Evolutionary conservation across 345 rosid species (phyloP), one percentile per base, ranked within the genome.

Genomic region (Gossypium sturtianum): DNA sequence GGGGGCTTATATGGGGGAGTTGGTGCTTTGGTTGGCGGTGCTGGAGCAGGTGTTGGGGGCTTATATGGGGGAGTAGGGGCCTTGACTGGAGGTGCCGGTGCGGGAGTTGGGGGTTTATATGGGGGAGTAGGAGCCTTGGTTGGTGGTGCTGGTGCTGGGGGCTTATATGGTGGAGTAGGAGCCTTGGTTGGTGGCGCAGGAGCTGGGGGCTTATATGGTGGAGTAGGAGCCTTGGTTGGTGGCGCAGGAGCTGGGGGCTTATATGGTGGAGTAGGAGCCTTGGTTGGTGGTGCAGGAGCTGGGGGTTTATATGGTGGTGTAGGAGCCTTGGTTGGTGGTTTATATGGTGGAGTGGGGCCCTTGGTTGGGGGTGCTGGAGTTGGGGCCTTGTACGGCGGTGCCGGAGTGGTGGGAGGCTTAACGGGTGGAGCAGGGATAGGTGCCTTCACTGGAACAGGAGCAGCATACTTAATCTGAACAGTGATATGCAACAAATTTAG

Each of bases 211-310:
- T 38, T 66, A 45, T 66, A 66, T 0, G 73, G 73, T 0, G 68
- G 68, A 4, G 53, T 45, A 1, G 70, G 70, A 2, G 53, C 53
- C 34, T 44, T 45, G 70, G 70, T 0, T 3, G 34, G 34, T 27
- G 34, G 34, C 0, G 34, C 34, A 27, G 34, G 70, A 51, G 51
- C 19, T 65, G 70, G 70, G 5, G 38, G 38, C 0, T 29, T 29
- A 29, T 29, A 29, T 4, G 73, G 73, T 2, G 61, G 73, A 2
- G 62, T 52, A 2, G 73, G 73, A 1, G 63, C 51, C 74, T 71
- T 57, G 34, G 19, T 9, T 43, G 52, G 70, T 0, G 69, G 51
- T 6, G n/a, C n/a, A n/a, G n/a, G n/a, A n/a, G n/a, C n/a, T 11
- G 74, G 49, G 1, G 64, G 5, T 16, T 66, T 41, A 12, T 54